Conservation (phyloP, 495 filamentous ascomycete genomes). For the Neurospora sublineolata region DNA sequence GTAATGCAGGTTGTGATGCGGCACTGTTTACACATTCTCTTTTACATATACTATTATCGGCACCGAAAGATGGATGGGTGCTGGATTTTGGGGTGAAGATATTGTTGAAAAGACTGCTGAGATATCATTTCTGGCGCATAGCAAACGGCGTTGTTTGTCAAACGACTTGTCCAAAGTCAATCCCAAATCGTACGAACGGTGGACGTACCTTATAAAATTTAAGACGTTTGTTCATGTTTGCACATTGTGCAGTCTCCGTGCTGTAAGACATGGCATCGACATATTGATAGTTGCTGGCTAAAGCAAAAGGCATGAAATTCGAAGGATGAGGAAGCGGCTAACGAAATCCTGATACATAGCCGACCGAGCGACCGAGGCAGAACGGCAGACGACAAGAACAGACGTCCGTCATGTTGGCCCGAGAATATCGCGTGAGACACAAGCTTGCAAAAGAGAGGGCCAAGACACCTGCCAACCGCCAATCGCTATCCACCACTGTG, state of each 20-base stretch:
- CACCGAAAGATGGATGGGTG: not conserved
- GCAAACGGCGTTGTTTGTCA: not conserved
- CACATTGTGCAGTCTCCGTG: not conserved
- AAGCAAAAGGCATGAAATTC: not conserved
- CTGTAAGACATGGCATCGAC: not conserved
- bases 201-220: not conserved
- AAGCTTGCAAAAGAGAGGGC: not conserved
- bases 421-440: not conserved
- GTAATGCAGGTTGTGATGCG: not conserved
- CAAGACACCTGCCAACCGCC: not conserved
- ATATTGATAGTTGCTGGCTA: not conserved
- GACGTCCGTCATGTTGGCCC: not conserved
- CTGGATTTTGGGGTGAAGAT: not conserved
- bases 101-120: not conserved
- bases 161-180: not conserved
- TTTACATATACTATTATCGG: not conserved
- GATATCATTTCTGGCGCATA: not conserved
- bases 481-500: not conserved
- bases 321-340: not conserved
- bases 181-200: not conserved
- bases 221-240: not conserved
- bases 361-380: not conserved
- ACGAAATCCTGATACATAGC: not conserved
- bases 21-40: not conserved
- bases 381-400: not conserved